A percentile compares a stretch with the other conserved stretches of the same genome.
Conservation (phyloP, 148 eudicot species). For the Silene conica region DNA sequence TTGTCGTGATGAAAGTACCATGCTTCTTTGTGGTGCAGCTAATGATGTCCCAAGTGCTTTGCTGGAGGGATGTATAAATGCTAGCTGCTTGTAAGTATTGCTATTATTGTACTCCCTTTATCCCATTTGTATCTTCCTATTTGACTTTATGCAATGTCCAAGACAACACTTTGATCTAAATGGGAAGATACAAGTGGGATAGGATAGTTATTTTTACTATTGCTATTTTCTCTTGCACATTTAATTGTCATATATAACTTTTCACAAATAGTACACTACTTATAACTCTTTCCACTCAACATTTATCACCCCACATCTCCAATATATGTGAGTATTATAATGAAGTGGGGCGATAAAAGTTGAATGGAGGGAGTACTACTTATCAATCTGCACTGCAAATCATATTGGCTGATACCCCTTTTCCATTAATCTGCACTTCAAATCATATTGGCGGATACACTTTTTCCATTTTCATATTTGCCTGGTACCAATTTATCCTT, state of each 20-base stretch:
- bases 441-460: background rate
- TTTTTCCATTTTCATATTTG: background rate
- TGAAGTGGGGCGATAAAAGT: too few species aligned
- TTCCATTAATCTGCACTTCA: background rate
- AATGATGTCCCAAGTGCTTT: slow-evolving; percentile 21
- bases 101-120: background rate
- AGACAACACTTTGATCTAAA: background rate
- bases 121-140: background rate
- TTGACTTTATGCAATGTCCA: background rate
- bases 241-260: background rate
- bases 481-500: background rate
- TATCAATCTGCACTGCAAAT: background rate
- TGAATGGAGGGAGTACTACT: too few species aligned
- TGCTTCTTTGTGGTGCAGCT: slow-evolving; percentile 18
- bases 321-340: too few species aligned
- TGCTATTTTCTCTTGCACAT: background rate
- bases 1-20: slow-evolving; percentile 22
- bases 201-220: background rate
- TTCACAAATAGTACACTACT: background rate
- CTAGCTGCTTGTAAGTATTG: slow-evolving; percentile 46
- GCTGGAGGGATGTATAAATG: slow-evolving; percentile 27
- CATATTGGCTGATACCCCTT: background rate
- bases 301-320: too few species aligned
- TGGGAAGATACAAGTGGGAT: background rate
- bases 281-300: too few species aligned